A percentile compares a stretch with the other conserved stretches of the same genome.
These are phyloP conservation scores for Exserohilum turcica DNA, from an alignment of 2,329 filamentous ascomycete species.

Conservation along the genomic window DNA sequence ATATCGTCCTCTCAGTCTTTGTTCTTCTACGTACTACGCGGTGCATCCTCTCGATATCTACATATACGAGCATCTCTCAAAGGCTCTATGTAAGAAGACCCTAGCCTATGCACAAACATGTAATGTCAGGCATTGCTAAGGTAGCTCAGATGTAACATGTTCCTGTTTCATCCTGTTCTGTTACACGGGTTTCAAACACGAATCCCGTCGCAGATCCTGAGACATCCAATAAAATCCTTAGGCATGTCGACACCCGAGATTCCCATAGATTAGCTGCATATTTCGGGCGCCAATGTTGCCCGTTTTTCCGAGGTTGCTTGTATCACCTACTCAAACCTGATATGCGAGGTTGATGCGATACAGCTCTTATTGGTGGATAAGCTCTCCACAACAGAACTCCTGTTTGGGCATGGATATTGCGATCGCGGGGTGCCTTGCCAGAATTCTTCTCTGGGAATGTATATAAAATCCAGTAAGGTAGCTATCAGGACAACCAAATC, in stretches of 20 bases:
- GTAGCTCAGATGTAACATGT: background rate
- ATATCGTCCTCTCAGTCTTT: too few relatives aligned
- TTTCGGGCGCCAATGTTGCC: background rate
- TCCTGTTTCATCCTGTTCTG: background rate
- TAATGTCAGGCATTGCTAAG: background rate
- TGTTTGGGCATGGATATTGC: background rate
- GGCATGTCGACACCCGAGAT: background rate
- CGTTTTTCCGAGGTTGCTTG: background rate
- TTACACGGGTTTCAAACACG: background rate
- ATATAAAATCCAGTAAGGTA: background rate
- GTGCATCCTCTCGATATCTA: too few relatives aligned
- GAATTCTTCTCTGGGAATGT: background rate
- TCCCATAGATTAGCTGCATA: background rate
- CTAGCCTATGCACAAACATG: background rate
- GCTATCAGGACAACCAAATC: too few relatives aligned
- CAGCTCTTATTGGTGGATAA: background rate
- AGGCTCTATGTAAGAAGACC: too few relatives aligned
- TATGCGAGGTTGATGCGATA: background rate
- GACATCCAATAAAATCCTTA: background rate
- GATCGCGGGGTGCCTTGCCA: background rate
- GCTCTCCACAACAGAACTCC: background rate
- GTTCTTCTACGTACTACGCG: too few relatives aligned
- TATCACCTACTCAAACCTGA: background rate
- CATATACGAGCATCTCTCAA: too few relatives aligned
- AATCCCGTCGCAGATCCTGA: background rate